A percentile compares a stretch with the other conserved stretches of the same genome.
Evolutionary conservation across 352 stramenopile genomes (phyloP).

Genomic region (Phytophthora ramorum): DNA sequence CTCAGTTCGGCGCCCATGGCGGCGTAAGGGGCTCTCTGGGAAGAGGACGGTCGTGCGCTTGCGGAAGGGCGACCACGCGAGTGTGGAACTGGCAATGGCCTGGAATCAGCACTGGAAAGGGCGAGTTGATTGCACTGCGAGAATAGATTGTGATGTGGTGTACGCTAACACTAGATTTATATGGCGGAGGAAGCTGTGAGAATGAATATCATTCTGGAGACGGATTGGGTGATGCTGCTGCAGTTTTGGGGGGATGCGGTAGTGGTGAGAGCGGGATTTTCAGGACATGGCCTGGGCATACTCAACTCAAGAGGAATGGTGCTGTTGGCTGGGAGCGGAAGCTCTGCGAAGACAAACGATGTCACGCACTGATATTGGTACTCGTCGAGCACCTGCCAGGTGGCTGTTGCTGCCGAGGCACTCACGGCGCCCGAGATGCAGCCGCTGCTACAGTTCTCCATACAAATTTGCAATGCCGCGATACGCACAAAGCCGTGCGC

Average conservation of each 20-base stretch:
- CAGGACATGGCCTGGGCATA: background rate
- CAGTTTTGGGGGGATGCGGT: background rate
- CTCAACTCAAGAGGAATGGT: background rate
- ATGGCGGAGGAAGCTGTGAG: background rate
- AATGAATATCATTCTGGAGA: background rate
- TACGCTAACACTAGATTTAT: background rate
- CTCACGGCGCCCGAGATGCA: background rate
- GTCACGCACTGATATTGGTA: background rate
- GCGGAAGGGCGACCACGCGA: constrained; percentile 11
- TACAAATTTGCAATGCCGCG: constrained; percentile 22
- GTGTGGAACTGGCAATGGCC: constrained; percentile 21
- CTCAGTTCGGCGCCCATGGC: constrained; percentile 79
- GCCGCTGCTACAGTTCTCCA: background rate
- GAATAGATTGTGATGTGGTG: background rate
- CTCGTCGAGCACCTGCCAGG: background rate
- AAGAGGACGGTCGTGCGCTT: constrained; percentile 20
- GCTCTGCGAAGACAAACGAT: constrained; percentile 1
- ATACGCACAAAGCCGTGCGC: constrained; percentile 19
- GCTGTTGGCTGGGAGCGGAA: background rate
- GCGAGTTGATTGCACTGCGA: background rate
- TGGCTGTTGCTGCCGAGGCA: background rate
- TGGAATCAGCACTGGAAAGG: constrained; percentile 8
- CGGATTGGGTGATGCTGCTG: background rate
- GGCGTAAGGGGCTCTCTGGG: background rate
- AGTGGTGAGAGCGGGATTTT: background rate